These are phyloP conservation scores for Diaporthe caulivora DNA, from an alignment of 2,329 filamentous ascomycete genomes.

Conservation along the genomic window DNA sequence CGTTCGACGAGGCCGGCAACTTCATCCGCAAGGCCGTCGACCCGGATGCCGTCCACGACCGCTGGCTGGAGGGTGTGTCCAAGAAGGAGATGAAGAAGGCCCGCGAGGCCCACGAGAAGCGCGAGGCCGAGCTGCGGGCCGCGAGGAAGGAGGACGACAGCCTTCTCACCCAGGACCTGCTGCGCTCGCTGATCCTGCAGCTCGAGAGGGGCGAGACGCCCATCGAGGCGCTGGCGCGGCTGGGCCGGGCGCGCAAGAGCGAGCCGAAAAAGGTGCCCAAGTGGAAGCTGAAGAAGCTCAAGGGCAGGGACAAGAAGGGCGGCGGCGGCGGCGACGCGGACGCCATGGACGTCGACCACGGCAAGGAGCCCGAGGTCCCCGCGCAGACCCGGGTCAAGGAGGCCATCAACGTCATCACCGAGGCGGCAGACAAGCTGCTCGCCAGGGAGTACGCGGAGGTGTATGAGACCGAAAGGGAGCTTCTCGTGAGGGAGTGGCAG, in stretches of 20 bases:
- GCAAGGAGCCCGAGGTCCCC: constrained; percentile 70
- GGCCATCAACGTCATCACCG: constrained; percentile 85
- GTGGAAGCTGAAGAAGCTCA: constrained; percentile 78
- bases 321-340: constrained; percentile 51
- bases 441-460: constrained; percentile 88
- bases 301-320: constrained; percentile 60
- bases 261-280: constrained; percentile 71
- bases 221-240: constrained; percentile 85
- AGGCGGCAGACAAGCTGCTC: constrained; percentile 88
- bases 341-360: constrained; percentile 78
- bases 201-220: constrained; percentile 87
- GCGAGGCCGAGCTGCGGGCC: constrained; percentile 81
- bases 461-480: constrained; percentile 89
- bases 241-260: constrained; percentile 74
- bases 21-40: constrained; percentile 91
- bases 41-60: constrained; percentile 90
- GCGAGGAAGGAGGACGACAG: constrained; percentile 84
- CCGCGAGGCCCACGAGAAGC: constrained; percentile 86
- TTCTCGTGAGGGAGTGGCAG: constrained; percentile 84
- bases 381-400: constrained; percentile 78
- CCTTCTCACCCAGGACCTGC: constrained; percentile 84
- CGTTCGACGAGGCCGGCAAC: constrained; percentile 92
- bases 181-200: constrained; percentile 78
- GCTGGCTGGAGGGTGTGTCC: constrained; percentile 90
- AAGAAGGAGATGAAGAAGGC: constrained; percentile 95